A percentile compares a stretch with the other conserved stretches of the same genome.
Conservation (phyloP, 371 early-diverging fungal species). For the Syncephalastrum racemosum region DNA sequence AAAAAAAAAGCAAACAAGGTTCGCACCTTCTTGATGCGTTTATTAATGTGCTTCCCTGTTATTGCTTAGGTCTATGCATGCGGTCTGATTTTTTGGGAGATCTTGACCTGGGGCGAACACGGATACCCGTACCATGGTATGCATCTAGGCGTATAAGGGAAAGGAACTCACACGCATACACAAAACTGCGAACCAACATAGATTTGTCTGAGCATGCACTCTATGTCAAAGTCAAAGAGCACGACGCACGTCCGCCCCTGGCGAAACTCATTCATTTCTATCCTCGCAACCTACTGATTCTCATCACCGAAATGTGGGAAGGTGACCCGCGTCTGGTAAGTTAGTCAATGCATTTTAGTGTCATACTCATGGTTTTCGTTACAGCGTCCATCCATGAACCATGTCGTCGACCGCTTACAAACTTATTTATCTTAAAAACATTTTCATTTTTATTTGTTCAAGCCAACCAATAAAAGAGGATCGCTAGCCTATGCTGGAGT, state of each 20-base stretch:
- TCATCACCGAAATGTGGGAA: slow-evolving; percentile 78
- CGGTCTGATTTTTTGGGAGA: slow-evolving; percentile 81
- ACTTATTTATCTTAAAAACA: slow-evolving; percentile 53
- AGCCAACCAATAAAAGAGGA: too few relatives aligned
- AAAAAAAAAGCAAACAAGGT: slow-evolving; percentile 1
- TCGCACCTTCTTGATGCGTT: neutral
- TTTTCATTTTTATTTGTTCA: slow-evolving; percentile 7
- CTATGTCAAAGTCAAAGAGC: slow-evolving; percentile 58
- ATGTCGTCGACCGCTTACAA: slow-evolving; percentile 60
- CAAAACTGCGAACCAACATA: slow-evolving; percentile 9
- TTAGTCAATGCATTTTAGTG: neutral
- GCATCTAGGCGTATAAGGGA: too few relatives aligned
- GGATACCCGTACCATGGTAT: slow-evolving; percentile 73
- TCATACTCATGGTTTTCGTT: slow-evolving; percentile 1
- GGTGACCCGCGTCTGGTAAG: slow-evolving; percentile 55
- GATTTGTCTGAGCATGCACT: slow-evolving; percentile 37
- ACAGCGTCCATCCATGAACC: slow-evolving; percentile 66
- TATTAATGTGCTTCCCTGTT: neutral
- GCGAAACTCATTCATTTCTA: slow-evolving; percentile 53
- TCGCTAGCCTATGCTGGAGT: too few relatives aligned
- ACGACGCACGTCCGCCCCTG: slow-evolving; percentile 59
- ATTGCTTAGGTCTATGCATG: slow-evolving; percentile 64
- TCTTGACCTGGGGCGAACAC: slow-evolving; percentile 71
- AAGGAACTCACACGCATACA: neutral
- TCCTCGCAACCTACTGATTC: slow-evolving; percentile 56